phyloP scores from a whole-genome alignment of 371 early-diverging fungal species.

The Blastocladiella emersonii region DNA sequence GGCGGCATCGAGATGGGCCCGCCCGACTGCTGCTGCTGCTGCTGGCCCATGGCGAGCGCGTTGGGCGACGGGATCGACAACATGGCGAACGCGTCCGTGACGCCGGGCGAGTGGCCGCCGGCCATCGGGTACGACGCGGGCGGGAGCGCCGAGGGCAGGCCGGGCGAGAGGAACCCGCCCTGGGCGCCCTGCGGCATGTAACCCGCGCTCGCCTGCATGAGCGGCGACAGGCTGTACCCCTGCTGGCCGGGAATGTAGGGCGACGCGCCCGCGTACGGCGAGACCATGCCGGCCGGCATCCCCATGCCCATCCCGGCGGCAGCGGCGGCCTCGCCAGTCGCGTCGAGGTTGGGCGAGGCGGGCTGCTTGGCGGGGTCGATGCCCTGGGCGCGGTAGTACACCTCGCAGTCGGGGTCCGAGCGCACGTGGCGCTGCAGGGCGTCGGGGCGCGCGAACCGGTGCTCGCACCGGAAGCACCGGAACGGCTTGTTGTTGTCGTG shows the following conservation, averaged over 20 bases:
- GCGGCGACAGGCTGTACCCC: no score
- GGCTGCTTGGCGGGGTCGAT: neutral
- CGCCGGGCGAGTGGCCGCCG: neutral
- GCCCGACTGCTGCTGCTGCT: no score
- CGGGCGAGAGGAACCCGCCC: neutral
- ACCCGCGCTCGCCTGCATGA: no score
- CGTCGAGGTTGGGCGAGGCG: neutral
- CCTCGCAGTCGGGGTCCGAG: neutral
- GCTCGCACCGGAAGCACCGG: neutral
- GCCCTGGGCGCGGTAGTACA: neutral
- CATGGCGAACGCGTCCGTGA: neutral
- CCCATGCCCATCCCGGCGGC: neutral
- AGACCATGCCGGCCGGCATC: neutral
- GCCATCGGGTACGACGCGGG: no score
- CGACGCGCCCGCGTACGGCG: no score
- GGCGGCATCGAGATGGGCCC: no score
- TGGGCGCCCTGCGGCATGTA: no score
- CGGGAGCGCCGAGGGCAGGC: neutral
- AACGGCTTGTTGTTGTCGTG: slow-evolving; percentile 5
- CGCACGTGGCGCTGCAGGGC: neutral
- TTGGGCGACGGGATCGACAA: neutral
- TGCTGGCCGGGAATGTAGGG: no score
- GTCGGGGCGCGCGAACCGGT: neutral
- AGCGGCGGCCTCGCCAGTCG: no score
- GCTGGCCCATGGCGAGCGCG: no score